Percentiles rank a stretch among this genome's conserved stretches.
phyloP scores from a whole-genome alignment of 495 filamentous ascomycete species.

The Neurospora africana region DNA sequence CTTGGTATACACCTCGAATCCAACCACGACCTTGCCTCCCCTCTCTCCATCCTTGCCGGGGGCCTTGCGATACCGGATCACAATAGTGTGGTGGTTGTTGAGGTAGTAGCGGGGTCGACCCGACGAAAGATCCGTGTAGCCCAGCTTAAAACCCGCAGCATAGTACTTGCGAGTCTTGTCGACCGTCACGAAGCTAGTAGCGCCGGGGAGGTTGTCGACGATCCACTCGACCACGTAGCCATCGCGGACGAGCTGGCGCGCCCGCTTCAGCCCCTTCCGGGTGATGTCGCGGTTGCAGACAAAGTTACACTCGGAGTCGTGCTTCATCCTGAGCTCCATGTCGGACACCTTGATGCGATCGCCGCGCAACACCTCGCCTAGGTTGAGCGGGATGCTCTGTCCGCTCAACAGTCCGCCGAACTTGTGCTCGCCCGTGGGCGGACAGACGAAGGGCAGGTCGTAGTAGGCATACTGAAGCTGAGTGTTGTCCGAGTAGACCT shows the following conservation, averaged over 20 bases:
- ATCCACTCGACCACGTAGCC: constrained; percentile 95
- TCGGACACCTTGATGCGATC: constrained; percentile 86
- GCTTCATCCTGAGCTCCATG: constrained; percentile 72
- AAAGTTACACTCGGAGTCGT: constrained; percentile 64
- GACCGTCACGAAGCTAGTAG: constrained; percentile 84
- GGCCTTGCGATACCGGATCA: constrained; percentile 71
- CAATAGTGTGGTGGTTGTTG: constrained; percentile 86
- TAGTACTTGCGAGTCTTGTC: constrained; percentile 88
- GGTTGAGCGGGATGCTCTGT: constrained; percentile 72
- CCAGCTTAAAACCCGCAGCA: constrained; percentile 89
- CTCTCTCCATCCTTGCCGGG: constrained; percentile 56
- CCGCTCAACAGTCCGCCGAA: constrained; percentile 66
- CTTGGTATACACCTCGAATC: constrained; percentile 88
- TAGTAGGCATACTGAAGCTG: constrained; percentile 91
- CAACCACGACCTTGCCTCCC: constrained; percentile 76
- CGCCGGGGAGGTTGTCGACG: constrained; percentile 87
- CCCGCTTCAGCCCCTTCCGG: constrained; percentile 56
- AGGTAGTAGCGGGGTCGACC: constrained; percentile 64
- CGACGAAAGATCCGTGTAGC: constrained; percentile 59
- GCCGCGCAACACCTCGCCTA: constrained; percentile 88
- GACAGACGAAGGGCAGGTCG: constrained; percentile 86
- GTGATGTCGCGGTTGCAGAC: constrained; percentile 63
- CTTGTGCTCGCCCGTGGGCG: constrained; percentile 59
- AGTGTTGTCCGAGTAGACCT: constrained; percentile 87
- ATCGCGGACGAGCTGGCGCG: constrained; percentile 62